Percentiles rank a stretch among this genome's conserved stretches.
Evolutionary conservation across 768 basidiomycete genomes (phyloP).

Genomic region (Mycena galericulata): DNA sequence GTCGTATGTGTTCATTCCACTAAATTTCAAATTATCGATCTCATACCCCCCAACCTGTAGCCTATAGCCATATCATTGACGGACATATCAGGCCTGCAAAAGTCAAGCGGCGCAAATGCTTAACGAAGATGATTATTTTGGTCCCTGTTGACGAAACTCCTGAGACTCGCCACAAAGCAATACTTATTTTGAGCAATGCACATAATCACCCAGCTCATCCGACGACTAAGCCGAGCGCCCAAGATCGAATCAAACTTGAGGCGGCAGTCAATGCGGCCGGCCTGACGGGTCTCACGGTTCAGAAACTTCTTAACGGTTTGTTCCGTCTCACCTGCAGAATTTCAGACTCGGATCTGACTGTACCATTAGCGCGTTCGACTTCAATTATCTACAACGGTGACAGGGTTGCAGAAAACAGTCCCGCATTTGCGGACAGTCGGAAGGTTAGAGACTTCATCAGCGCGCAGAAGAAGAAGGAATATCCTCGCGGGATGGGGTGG

Average conservation of each 20-base stretch:
- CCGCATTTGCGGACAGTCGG: conserved; percentile 1
- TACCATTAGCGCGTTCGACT: conserved; percentile 2
- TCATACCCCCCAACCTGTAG: not conserved
- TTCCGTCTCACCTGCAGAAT: not conserved
- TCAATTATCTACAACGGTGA: not conserved
- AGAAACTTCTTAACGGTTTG: conserved; percentile 11
- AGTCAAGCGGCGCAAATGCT: not conserved
- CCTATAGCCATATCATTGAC: not conserved
- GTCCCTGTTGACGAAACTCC: not conserved
- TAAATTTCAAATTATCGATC: not conserved
- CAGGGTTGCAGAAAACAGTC: not conserved
- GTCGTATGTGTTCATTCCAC: not conserved
- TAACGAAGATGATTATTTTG: not conserved
- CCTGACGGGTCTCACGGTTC: conserved; percentile 2
- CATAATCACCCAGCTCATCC: conserved; percentile 28
- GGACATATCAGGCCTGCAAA: not conserved
- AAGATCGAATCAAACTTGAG: not conserved
- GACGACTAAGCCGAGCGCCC: conserved; percentile 8
- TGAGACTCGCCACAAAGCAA: not conserved
- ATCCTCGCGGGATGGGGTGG: conserved; percentile 17
- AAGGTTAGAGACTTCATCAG: conserved; percentile 18
- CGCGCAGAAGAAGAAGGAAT: conserved; percentile 4
- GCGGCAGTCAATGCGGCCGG: conserved; percentile 5
- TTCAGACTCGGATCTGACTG: not conserved
- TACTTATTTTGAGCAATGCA: not conserved